Evolutionary conservation across 2,329 filamentous ascomycete species (phyloP).

Genomic region (Clarireedia homoeocarpa): DNA sequence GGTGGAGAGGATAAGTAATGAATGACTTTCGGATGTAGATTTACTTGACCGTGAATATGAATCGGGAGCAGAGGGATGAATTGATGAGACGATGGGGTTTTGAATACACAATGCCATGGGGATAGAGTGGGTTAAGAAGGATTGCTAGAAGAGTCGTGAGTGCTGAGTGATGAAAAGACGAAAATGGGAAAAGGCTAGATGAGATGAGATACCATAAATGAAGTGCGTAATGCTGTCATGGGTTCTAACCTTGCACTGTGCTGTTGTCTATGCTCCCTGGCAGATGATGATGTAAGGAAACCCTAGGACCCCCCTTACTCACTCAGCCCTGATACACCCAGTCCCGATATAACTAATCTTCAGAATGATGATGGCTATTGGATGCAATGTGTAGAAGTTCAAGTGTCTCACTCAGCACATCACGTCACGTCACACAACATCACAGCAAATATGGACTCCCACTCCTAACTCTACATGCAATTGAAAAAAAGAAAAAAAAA

Average conservation of each 20-base stretch:
- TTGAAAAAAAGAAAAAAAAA: too few relatives aligned
- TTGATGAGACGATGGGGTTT: not conserved
- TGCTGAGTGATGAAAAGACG: too few relatives aligned
- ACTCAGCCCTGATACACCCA: too few relatives aligned
- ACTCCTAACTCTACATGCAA: too few relatives aligned
- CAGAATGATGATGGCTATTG: too few relatives aligned
- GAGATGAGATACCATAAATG: not conserved
- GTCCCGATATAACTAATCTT: too few relatives aligned
- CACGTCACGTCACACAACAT: too few relatives aligned
- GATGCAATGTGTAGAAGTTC: too few relatives aligned
- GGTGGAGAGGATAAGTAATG: not conserved
- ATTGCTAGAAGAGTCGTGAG: not conserved
- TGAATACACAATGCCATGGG: not conserved
- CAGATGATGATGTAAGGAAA: too few relatives aligned
- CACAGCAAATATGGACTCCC: too few relatives aligned
- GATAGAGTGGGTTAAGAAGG: not conserved
- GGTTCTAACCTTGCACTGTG: not conserved
- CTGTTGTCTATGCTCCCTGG: not conserved
- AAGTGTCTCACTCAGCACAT: too few relatives aligned
- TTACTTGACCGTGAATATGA: not conserved
- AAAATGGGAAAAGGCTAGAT: not conserved
- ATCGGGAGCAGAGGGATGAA: not conserved
- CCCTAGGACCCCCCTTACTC: too few relatives aligned
- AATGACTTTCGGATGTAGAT: not conserved
- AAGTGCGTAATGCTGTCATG: not conserved